These are phyloP conservation scores for Beauveria bassiana DNA, from an alignment of 2,329 filamentous ascomycete genomes.

Conservation along the genomic window DNA sequence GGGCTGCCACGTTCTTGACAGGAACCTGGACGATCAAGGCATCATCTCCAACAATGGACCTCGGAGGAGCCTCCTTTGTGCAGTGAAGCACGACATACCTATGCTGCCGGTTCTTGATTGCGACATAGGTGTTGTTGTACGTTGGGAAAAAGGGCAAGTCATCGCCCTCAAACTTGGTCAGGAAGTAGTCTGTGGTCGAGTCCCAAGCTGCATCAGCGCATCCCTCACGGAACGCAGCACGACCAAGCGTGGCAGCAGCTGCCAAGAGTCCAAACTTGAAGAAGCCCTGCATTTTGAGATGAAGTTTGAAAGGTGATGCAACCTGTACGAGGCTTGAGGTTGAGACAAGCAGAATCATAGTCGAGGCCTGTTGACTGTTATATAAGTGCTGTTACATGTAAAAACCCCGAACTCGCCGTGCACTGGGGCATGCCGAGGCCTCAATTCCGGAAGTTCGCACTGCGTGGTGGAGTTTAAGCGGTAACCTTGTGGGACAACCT, in stretches of 20 bases:
- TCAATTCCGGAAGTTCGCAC: neutral
- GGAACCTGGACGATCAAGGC: slow-evolving; percentile 9
- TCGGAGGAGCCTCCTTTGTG: slow-evolving; percentile 8
- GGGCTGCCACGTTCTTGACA: slow-evolving; percentile 7
- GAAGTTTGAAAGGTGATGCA: neutral
- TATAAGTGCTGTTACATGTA: neutral
- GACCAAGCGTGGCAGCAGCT: neutral
- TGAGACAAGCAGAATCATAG: neutral
- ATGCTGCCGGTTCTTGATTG: slow-evolving; percentile 8
- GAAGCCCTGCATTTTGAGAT: neutral
- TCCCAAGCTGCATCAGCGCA: slow-evolving; percentile 11
- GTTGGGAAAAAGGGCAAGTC: neutral
- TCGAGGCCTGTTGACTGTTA: neutral
- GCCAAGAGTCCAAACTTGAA: neutral
- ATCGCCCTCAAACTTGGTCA: slow-evolving; percentile 4
- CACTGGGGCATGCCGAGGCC: neutral
- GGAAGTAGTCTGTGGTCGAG: slow-evolving; percentile 7
- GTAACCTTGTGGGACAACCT: neutral
- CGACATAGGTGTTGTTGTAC: slow-evolving; percentile 12
- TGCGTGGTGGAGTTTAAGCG: neutral
- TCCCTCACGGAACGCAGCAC: slow-evolving; percentile 4
- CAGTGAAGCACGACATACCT: slow-evolving; percentile 11
- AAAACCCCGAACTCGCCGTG: neutral
- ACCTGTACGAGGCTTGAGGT: neutral
- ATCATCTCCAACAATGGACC: slow-evolving; percentile 2